Evolutionary conservation across 2,329 filamentous ascomycete species (phyloP).

Genomic region (Didymosphaeria variabile): DNA sequence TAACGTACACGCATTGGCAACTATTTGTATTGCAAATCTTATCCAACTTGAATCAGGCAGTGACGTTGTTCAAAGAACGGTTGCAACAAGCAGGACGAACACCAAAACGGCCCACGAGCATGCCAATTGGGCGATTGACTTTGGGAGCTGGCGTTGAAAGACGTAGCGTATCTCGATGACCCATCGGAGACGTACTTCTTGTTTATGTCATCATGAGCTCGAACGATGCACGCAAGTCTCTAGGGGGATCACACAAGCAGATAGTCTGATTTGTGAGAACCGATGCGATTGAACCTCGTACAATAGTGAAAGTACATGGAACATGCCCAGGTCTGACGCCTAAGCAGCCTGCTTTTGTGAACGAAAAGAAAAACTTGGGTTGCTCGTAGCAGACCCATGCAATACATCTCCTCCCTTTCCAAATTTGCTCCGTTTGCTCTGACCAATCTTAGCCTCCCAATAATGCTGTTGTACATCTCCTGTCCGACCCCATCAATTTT

Average conservation of each 20-base stretch:
- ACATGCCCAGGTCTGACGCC: constrained; percentile 3
- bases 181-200: too few species aligned
- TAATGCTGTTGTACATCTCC: constrained; percentile 22
- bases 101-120: too few species aligned
- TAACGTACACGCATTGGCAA: too few species aligned
- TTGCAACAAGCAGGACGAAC: too few species aligned
- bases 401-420: constrained; percentile 9
- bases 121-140: too few species aligned
- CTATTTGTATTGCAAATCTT: too few species aligned
- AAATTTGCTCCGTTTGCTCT: constrained; percentile 2
- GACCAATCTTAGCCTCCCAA: background rate
- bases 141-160: too few species aligned
- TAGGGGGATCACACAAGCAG: background rate
- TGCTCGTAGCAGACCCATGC: constrained; percentile 23
- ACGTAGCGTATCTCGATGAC: too few species aligned
- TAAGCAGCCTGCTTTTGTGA: constrained; percentile 21
- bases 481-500: background rate
- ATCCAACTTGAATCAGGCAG: too few species aligned
- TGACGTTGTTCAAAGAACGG: too few species aligned
- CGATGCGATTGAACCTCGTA: constrained; percentile 12
- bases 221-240: too few species aligned
- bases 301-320: constrained; percentile 11
- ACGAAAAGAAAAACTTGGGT: constrained; percentile 14
- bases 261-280: background rate
- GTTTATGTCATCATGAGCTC: too few species aligned